phyloP scores from a whole-genome alignment of 192 early-diverging fungal species.

The Linnemannia exigua region DNA sequence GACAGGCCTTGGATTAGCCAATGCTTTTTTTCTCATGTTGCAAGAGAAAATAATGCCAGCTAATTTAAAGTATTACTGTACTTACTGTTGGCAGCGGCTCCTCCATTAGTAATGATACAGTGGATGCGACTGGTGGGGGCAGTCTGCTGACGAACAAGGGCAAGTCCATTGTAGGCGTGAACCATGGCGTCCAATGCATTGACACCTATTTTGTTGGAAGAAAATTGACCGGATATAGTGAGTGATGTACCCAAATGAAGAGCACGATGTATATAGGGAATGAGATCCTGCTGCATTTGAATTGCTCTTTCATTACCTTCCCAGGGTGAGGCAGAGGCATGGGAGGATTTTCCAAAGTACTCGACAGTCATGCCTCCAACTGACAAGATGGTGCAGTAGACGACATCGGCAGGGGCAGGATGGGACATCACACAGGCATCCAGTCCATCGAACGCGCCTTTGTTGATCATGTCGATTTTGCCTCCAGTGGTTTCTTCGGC shows the following conservation, averaged over 20 bases:
- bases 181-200: slow-evolving; percentile 87
- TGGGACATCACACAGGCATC: slow-evolving; percentile 88
- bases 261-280: neutral
- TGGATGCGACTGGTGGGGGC: slow-evolving; percentile 76
- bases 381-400: slow-evolving; percentile 61
- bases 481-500: slow-evolving; percentile 81
- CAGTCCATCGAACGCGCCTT: slow-evolving; percentile 77
- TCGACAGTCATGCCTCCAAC: slow-evolving; percentile 64
- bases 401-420: slow-evolving; percentile 68
- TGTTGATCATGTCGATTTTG: slow-evolving; percentile 78
- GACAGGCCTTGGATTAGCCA: no score
- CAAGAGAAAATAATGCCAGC: neutral
- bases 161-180: slow-evolving; percentile 73
- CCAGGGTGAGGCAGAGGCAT: slow-evolving; percentile 78
- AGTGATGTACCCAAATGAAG: neutral
- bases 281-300: neutral
- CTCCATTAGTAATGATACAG: slow-evolving; percentile 83
- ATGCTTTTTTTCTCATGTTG: no score
- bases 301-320: slow-evolving; percentile 36
- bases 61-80: neutral
- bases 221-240: neutral
- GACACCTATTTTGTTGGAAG: slow-evolving; percentile 55
- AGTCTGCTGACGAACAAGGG: slow-evolving; percentile 82
- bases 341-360: slow-evolving; percentile 80
- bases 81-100: slow-evolving; percentile 65